Conservation (phyloP, 2,329 filamentous ascomycete genomes). For the Chaetomium globosum region DNA sequence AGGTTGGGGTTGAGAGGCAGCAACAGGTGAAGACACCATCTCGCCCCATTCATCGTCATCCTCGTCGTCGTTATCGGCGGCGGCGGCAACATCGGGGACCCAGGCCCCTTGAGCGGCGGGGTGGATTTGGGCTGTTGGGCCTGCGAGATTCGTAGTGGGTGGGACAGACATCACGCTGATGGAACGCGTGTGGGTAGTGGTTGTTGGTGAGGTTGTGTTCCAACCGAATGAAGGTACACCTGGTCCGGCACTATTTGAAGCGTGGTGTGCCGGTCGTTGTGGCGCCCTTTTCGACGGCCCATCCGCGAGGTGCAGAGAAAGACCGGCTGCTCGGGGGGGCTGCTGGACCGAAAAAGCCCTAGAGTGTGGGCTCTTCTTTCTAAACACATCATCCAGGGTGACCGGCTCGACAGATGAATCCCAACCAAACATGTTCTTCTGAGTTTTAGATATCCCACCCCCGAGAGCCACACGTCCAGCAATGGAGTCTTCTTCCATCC, state of each 20-base stretch:
- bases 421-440: slow-evolving; percentile 63
- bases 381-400: slow-evolving; percentile 52
- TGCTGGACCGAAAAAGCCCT: slow-evolving; percentile 38
- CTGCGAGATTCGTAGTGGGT: background rate
- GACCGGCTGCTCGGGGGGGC: slow-evolving; percentile 2
- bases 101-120: background rate
- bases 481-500: slow-evolving; percentile 67
- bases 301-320: background rate
- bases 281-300: slow-evolving; percentile 2
- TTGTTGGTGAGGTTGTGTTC: slow-evolving; percentile 28
- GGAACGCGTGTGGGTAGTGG: slow-evolving; percentile 7
- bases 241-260: slow-evolving; percentile 28
- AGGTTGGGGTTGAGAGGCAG: slow-evolving; percentile 21
- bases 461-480: slow-evolving; percentile 54
- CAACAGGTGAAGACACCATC: slow-evolving; percentile 53
- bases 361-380: slow-evolving; percentile 41
- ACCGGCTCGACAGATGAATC: slow-evolving; percentile 56
- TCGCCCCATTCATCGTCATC: slow-evolving; percentile 65
- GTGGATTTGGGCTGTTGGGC: no score
- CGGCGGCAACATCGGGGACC: background rate
- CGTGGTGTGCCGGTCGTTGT: slow-evolving; percentile 26
- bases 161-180: background rate
- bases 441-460: slow-evolving; percentile 48
- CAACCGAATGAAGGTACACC: slow-evolving; percentile 35
- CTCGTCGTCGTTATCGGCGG: slow-evolving; percentile 30